A percentile compares a stretch with the other conserved stretches of the same genome.
Evolutionary conservation across 352 stramenopile species (phyloP).

Genomic region (Globisporangium uncinulatum): DNA sequence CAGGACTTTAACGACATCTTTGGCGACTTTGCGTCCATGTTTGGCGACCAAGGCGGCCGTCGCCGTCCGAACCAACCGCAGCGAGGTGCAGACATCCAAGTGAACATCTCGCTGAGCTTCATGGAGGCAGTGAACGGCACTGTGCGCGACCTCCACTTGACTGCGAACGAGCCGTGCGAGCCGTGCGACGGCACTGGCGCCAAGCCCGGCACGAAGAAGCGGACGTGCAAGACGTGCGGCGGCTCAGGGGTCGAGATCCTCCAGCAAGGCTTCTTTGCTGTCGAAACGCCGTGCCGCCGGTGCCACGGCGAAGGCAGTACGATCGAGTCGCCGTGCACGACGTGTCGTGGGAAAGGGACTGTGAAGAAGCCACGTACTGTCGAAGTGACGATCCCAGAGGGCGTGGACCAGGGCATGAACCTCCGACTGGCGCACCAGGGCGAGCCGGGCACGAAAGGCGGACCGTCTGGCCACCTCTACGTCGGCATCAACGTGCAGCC

Average conservation of each 20-base stretch:
- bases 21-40: constrained; percentile 75
- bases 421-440: constrained; percentile 92
- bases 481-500: constrained; percentile 92
- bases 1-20: constrained; percentile 91
- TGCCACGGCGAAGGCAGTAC: constrained; percentile 77
- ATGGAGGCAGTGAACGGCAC: constrained; percentile 94
- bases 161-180: constrained; percentile 69
- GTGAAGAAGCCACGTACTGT: constrained; percentile 91
- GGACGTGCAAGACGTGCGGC: constrained; percentile 75
- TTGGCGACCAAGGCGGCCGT: constrained; percentile 52
- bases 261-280: constrained; percentile 87
- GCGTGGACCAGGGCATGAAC: constrained; percentile 96
- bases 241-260: constrained; percentile 83
- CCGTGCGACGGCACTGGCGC: constrained; percentile 75
- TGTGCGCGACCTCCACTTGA: constrained; percentile 86
- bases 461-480: constrained; percentile 91
- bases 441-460: constrained; percentile 78
- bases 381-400: constrained; percentile 92
- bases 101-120: constrained; percentile 91
- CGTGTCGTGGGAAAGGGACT: constrained; percentile 69
- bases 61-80: constrained; percentile 66
- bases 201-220: constrained; percentile 79
- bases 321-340: constrained; percentile 79
- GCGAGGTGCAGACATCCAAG: constrained; percentile 92
- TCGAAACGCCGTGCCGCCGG: constrained; percentile 81